Evolutionary conservation across 441 rosid species (phyloP).

Genomic region (Biscutella laevigata): DNA sequence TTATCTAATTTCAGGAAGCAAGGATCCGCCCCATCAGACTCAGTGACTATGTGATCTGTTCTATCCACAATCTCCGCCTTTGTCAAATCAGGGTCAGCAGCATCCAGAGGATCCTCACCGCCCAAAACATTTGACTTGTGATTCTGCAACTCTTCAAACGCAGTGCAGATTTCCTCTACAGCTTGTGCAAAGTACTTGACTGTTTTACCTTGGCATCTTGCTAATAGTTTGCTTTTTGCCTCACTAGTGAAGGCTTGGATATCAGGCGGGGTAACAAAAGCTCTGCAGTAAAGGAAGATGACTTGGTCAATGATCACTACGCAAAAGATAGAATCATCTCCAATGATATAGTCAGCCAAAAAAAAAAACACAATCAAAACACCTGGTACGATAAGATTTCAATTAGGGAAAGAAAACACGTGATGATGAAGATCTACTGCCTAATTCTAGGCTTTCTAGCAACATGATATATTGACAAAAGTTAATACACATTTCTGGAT

Average conservation of each 20-base stretch:
- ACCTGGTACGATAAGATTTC: background rate
- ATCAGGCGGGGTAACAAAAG: constrained; percentile 81
- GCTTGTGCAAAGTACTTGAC: constrained; percentile 71
- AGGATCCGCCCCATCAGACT: constrained; percentile 20
- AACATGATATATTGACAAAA: background rate
- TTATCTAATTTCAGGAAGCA: constrained; percentile 30
- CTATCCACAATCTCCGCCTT: constrained; percentile 30
- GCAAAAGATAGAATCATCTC: background rate
- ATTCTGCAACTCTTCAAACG: constrained; percentile 58
- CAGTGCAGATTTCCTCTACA: constrained; percentile 69
- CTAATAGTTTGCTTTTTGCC: constrained; percentile 60
- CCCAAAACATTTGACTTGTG: constrained; percentile 37
- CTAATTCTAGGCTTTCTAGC: background rate
- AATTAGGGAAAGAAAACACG: constrained; percentile 3
- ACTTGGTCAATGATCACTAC: background rate
- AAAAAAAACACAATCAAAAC: background rate
- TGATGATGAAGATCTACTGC: background rate
- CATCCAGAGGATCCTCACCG: constrained; percentile 40
- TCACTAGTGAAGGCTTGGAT: constrained; percentile 79
- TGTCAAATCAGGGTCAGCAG: constrained; percentile 35
- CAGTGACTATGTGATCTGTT: constrained; percentile 4
- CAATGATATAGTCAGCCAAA: background rate
- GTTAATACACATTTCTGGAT: background rate
- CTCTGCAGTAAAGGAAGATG: constrained; percentile 45
- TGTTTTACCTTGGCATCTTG: constrained; percentile 65